Conservation (phyloP, 2,329 filamentous ascomycete species). For the Cryphonectria carpinicola region DNA sequence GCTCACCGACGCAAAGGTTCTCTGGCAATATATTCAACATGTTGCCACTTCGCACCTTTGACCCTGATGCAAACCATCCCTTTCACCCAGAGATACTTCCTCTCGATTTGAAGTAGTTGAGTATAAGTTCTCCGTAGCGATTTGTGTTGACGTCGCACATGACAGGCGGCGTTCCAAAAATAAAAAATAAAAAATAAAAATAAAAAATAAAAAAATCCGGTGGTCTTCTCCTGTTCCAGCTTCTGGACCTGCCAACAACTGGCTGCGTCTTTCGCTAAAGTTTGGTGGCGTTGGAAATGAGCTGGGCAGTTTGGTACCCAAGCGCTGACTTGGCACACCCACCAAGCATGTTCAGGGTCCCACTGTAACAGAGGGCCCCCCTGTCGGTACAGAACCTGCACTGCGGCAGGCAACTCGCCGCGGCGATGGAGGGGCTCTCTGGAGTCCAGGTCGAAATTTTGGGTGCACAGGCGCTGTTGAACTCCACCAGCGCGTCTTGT, state of each 20-base stretch:
- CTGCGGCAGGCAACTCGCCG: slow-evolving; percentile 16
- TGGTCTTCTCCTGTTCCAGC: too few relatives aligned
- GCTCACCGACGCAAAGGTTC: neutral
- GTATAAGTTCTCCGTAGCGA: too few relatives aligned
- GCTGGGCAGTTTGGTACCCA: neutral
- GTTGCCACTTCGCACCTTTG: too few relatives aligned
- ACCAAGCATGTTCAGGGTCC: neutral
- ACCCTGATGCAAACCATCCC: too few relatives aligned
- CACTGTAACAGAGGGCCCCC: neutral
- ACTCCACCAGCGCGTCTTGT: slow-evolving; percentile 14
- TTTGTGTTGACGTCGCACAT: too few relatives aligned
- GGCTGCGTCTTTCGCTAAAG: too few relatives aligned
- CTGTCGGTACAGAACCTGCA: neutral
- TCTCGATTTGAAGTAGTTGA: too few relatives aligned
- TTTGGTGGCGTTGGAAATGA: neutral
- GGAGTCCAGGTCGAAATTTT: slow-evolving; percentile 21
- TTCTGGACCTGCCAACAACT: too few relatives aligned
- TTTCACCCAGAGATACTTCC: too few relatives aligned
- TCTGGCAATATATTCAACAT: neutral
- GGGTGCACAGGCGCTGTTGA: slow-evolving; percentile 2
- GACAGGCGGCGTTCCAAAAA: too few relatives aligned
- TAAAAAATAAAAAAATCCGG: too few relatives aligned
- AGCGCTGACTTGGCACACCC: neutral
- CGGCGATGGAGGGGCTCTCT: slow-evolving; percentile 17
- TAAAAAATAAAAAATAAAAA: too few relatives aligned